Evolutionary conservation across 2,329 filamentous ascomycete genomes (phyloP).

Genomic region (Shiraia bambusicola): DNA sequence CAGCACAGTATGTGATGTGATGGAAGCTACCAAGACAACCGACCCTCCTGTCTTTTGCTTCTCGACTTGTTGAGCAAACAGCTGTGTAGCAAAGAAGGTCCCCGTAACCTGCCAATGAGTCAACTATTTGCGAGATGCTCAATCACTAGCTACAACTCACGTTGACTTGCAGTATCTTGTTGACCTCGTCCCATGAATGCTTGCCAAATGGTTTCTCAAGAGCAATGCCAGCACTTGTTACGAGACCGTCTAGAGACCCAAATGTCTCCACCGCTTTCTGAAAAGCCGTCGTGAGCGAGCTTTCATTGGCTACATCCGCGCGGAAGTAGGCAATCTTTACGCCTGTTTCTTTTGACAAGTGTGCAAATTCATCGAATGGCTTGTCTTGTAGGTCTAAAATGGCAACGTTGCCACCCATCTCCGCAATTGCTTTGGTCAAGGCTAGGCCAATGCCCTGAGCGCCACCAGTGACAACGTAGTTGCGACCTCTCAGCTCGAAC

Average conservation of each 20-base stretch:
- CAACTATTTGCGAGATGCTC: not conserved
- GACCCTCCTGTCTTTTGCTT: not conserved
- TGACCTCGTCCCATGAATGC: slow-evolving; percentile 1
- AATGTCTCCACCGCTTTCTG: not conserved
- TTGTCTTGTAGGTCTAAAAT: slow-evolving; percentile 3
- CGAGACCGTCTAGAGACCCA: not conserved
- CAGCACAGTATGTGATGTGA: slow-evolving; percentile 2
- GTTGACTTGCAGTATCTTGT: slow-evolving; percentile 3
- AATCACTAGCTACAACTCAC: not conserved
- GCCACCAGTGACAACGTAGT: slow-evolving; percentile 5
- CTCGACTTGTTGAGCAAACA: slow-evolving; percentile 1
- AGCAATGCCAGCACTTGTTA: slow-evolving; percentile 4
- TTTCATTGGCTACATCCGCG: not conserved
- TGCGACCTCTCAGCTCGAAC: slow-evolving; percentile 1
- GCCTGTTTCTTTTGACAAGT: not conserved
- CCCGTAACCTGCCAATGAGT: slow-evolving; percentile 2
- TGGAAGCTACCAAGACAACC: slow-evolving; percentile 3
- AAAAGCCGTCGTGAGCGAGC: not conserved
- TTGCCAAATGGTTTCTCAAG: slow-evolving; percentile 3
- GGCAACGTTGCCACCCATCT: slow-evolving; percentile 4
- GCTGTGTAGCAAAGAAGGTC: slow-evolving; percentile 5
- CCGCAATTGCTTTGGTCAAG: slow-evolving; percentile 1
- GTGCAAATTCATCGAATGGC: slow-evolving; percentile 1
- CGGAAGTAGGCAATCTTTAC: slow-evolving; percentile 1
- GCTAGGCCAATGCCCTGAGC: slow-evolving; percentile 5